Percentiles rank a stretch among this genome's conserved stretches.
phyloP scores from a whole-genome alignment of 177 flowering plant species.

The Vitis hybrid region DNA sequence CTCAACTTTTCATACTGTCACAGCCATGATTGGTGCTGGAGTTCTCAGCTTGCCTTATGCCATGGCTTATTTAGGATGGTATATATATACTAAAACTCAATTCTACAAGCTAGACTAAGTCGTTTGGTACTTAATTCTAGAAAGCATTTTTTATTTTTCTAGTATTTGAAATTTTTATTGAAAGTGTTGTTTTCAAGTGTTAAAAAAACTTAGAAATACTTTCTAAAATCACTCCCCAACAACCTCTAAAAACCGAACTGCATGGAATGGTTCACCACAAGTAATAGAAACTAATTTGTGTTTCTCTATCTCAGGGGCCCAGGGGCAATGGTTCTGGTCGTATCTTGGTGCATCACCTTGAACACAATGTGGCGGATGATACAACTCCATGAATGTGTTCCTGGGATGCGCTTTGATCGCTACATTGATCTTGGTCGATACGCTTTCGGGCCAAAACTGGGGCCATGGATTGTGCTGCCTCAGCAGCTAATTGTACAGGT shows the following conservation, averaged over 20 bases:
- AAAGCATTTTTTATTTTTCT: too few relatives aligned
- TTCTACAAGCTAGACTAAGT: too few relatives aligned
- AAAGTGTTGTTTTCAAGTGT: too few relatives aligned
- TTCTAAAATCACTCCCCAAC: too few relatives aligned
- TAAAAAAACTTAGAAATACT: too few relatives aligned
- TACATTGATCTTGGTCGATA: slow-evolving; percentile 70
- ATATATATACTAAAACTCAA: slow-evolving; percentile 1
- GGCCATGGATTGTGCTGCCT: slow-evolving; percentile 86
- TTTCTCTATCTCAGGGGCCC: slow-evolving; percentile 67
- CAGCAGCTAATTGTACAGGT: slow-evolving; percentile 89
- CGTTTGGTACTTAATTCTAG: too few relatives aligned
- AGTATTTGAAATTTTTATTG: too few relatives aligned
- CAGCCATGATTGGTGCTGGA: slow-evolving; percentile 97
- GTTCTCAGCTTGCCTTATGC: slow-evolving; percentile 92
- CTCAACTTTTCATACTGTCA: slow-evolving; percentile 78
- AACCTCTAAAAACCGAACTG: too few relatives aligned
- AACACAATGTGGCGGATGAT: slow-evolving; percentile 91
- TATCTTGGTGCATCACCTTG: slow-evolving; percentile 84
- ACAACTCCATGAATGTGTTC: slow-evolving; percentile 80
- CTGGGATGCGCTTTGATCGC: slow-evolving; percentile 83
- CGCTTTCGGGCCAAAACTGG: slow-evolving; percentile 77
- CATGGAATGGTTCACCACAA: too few relatives aligned
- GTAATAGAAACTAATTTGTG: too few relatives aligned
- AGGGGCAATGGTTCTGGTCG: slow-evolving; percentile 50
- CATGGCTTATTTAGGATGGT: slow-evolving; percentile 94